Conservation (phyloP, 2,329 filamentous ascomycete genomes). For the Pyrenochaeta sp. region DNA sequence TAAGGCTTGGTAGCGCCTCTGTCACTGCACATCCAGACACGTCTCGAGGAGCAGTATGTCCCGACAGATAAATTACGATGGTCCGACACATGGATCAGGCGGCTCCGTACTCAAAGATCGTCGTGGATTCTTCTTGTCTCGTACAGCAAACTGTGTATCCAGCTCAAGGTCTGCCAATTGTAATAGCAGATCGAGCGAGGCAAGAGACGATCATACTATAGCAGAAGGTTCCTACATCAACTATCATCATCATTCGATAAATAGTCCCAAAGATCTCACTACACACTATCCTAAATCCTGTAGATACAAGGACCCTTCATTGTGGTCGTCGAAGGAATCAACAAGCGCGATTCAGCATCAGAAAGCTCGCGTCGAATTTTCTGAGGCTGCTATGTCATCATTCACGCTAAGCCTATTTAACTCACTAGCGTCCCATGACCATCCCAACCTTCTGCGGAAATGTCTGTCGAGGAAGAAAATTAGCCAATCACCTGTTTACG, state of each 20-base stretch:
- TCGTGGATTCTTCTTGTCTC: constrained; percentile 50
- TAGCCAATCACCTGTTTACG: neutral
- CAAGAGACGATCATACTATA: constrained; percentile 37
- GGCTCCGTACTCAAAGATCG: constrained; percentile 53
- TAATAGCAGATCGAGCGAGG: constrained; percentile 50
- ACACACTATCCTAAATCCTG: neutral
- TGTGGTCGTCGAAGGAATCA: neutral
- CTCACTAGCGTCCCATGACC: neutral
- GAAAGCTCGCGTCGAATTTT: constrained; percentile 7
- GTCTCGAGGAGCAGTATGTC: constrained; percentile 29
- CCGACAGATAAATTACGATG: constrained; percentile 52
- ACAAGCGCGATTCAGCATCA: neutral
- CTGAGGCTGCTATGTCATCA: constrained; percentile 2
- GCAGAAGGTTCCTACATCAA: neutral
- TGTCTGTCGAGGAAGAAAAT: neutral
- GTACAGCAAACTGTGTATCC: constrained; percentile 45
- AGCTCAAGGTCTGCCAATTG: constrained; percentile 49
- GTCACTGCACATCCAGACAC: neutral
- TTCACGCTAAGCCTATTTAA: neutral
- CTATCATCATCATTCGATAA: neutral
- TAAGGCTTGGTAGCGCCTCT: neutral
- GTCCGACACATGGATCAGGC: constrained; percentile 39
- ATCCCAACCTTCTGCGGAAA: neutral
- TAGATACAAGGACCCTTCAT: too few species aligned
- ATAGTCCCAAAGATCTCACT: neutral